Evolutionary conservation across 164 flowering plant genomes (phyloP).

Genomic region (Tetracentron sinense): DNA sequence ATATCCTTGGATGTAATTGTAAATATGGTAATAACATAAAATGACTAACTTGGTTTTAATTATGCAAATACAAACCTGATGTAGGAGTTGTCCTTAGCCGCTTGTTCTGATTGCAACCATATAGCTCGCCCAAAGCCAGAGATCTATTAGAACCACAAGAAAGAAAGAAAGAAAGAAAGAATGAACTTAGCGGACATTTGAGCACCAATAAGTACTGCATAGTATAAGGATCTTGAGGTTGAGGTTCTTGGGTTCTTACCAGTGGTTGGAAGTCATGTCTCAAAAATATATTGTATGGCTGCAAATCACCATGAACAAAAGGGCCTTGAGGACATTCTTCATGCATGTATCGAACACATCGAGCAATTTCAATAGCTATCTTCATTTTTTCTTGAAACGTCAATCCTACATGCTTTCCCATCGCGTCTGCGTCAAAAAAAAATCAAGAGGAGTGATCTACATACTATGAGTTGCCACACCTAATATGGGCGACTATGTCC

Average conservation of each 20-base stretch:
- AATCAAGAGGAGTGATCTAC: too few species aligned
- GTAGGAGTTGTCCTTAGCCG: neutral
- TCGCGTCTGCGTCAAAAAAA: constrained; percentile 11
- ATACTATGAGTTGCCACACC: too few species aligned
- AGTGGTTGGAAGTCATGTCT: constrained; percentile 23
- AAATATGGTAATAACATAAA: neutral
- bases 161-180: neutral
- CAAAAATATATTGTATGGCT: constrained; percentile 24
- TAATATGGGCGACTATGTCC: too few species aligned
- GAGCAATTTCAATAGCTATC: constrained; percentile 30
- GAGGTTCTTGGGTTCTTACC: constrained; percentile 21
- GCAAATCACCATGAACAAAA: constrained; percentile 29
- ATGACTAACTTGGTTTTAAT: neutral
- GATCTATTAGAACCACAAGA: constrained; percentile 18
- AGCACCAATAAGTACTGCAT: neutral
- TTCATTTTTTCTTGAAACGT: constrained; percentile 27
- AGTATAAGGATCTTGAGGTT: neutral
- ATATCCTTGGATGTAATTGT: too few species aligned
- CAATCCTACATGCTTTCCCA: constrained; percentile 13
- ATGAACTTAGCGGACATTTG: neutral
- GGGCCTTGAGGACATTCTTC: constrained; percentile 43
- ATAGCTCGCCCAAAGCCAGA: constrained; percentile 34
- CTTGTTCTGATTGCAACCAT: constrained; percentile 33
- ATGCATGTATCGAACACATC: constrained; percentile 40
- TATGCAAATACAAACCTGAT: constrained; percentile 20